A percentile compares a stretch with the other conserved stretches of the same genome.
These are phyloP conservation scores for Agrocybe chaxingu DNA, from an alignment of 768 basidiomycete species.

Conservation along the genomic window DNA sequence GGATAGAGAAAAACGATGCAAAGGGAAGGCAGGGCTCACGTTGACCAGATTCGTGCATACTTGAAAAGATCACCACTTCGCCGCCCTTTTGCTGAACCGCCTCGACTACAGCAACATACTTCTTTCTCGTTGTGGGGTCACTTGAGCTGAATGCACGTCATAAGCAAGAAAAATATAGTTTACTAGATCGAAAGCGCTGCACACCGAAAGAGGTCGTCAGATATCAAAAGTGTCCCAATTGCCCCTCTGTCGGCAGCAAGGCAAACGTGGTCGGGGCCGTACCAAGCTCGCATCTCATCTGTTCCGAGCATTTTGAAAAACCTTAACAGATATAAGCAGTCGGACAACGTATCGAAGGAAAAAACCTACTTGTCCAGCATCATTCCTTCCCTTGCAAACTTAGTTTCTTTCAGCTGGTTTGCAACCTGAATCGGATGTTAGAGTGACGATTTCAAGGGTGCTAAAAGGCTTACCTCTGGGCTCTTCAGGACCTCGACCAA, in stretches of 20 bases:
- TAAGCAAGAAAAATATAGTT: background rate
- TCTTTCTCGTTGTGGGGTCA: constrained; percentile 73
- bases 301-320: constrained; percentile 97
- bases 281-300: constrained; percentile 98
- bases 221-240: constrained; percentile 90
- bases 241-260: constrained; percentile 92
- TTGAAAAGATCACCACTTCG: constrained; percentile 95
- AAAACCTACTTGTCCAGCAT: constrained; percentile 75
- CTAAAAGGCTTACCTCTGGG: constrained; percentile 67
- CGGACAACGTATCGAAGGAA: background rate
- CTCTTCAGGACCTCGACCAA: constrained; percentile 92
- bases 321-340: constrained; percentile 34
- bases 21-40: constrained; percentile 56
- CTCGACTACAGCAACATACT: constrained; percentile 86
- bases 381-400: constrained; percentile 92
- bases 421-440: constrained; percentile 47
- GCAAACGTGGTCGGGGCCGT: constrained; percentile 91
- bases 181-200: too few relatives aligned
- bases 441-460: background rate
- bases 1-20: constrained; percentile 1
- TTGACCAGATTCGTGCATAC: constrained; percentile 99
- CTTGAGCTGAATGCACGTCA: constrained; percentile 53
- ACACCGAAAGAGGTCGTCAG: constrained; percentile 90
- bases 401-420: constrained; percentile 84
- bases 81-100: constrained; percentile 84